A percentile compares a stretch with the other conserved stretches of the same genome.
These are phyloP conservation scores for Monosporozyma aerobia DNA, from an alignment of 805 yeast species.

Conservation along the genomic window DNA sequence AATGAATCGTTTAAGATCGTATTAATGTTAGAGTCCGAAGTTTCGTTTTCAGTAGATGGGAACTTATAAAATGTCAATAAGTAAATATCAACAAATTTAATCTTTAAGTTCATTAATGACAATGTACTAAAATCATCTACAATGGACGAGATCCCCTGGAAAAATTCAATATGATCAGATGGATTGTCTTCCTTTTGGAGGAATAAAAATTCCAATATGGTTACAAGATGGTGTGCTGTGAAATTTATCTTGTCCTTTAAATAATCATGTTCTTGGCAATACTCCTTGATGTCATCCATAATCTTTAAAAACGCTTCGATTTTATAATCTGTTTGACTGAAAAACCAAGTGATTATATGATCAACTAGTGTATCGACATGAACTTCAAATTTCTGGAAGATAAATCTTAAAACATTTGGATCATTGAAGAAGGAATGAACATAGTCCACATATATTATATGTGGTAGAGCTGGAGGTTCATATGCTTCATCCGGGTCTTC, in stretches of 20 bases:
- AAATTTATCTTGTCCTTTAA: not conserved
- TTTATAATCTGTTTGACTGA: not conserved
- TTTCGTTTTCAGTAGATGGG: not conserved
- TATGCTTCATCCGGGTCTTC: not conserved
- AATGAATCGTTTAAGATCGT: not conserved
- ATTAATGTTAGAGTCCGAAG: not conserved
- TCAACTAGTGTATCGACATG: slow-evolving; percentile 1
- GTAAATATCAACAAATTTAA: slow-evolving; percentile 1
- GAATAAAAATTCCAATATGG: not conserved
- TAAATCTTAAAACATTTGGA: slow-evolving; percentile 2
- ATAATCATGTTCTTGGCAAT: not conserved
- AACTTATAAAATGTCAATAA: not conserved
- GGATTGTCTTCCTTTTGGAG: not conserved
- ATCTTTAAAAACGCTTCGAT: not conserved
- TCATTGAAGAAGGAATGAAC: slow-evolving; percentile 10
- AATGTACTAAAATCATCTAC: not conserved
- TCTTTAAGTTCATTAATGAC: not conserved
- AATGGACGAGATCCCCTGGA: not conserved
- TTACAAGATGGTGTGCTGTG: not conserved
- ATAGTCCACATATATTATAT: slow-evolving; percentile 10
- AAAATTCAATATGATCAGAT: not conserved
- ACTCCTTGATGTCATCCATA: not conserved
- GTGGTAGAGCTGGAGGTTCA: slow-evolving; percentile 8
- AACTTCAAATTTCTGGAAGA: slow-evolving; percentile 5
- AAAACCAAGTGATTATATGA: slow-evolving; percentile 2